These are phyloP conservation scores for Fusarium piperis DNA, from an alignment of 2,329 filamentous ascomycete species.

Conservation along the genomic window DNA sequence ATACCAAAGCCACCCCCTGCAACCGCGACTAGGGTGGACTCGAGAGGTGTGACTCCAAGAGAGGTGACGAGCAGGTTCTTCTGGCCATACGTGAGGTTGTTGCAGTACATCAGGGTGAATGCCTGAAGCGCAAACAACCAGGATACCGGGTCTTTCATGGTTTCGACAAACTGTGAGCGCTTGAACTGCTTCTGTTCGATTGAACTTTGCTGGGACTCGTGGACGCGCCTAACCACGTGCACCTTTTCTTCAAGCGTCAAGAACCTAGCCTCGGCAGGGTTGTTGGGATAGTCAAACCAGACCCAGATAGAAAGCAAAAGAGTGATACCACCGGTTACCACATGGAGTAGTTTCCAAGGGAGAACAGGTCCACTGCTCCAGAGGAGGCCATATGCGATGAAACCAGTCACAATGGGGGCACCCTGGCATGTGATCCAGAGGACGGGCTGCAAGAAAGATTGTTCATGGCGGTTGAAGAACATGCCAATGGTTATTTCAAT, in stretches of 20 bases:
- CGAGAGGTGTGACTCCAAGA: conserved; percentile 50
- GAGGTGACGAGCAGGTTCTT: conserved; percentile 49
- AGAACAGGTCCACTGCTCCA: conserved; percentile 45
- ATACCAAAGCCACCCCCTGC: conserved; percentile 50
- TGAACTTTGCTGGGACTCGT: conserved; percentile 46
- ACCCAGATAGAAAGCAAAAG: conserved; percentile 47
- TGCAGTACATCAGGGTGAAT: conserved; percentile 48
- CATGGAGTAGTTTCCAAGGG: conserved; percentile 53
- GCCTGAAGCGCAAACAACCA: conserved; percentile 46
- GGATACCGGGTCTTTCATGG: conserved; percentile 43
- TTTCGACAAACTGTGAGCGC: conserved; percentile 42
- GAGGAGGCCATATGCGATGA: conserved; percentile 53
- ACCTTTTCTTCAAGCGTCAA: conserved; percentile 53
- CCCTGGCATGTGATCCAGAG: conserved; percentile 47
- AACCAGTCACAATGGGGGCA: conserved; percentile 51
- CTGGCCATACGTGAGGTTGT: conserved; percentile 53
- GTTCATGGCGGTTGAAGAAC: conserved; percentile 50
- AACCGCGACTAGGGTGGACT: conserved; percentile 51
- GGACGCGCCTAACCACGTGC: conserved; percentile 48
- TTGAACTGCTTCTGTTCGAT: conserved; percentile 52
- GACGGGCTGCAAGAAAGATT: conserved; percentile 45
- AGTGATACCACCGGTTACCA: conserved; percentile 49
- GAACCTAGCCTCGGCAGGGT: conserved; percentile 50
- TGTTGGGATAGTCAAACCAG: conserved; percentile 51
- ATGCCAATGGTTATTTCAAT: conserved; percentile 53